A percentile compares a stretch with the other conserved stretches of the same genome.
phyloP scores from a whole-genome alignment of 768 basidiomycete species.

The Xerocomellus dryophilus region DNA sequence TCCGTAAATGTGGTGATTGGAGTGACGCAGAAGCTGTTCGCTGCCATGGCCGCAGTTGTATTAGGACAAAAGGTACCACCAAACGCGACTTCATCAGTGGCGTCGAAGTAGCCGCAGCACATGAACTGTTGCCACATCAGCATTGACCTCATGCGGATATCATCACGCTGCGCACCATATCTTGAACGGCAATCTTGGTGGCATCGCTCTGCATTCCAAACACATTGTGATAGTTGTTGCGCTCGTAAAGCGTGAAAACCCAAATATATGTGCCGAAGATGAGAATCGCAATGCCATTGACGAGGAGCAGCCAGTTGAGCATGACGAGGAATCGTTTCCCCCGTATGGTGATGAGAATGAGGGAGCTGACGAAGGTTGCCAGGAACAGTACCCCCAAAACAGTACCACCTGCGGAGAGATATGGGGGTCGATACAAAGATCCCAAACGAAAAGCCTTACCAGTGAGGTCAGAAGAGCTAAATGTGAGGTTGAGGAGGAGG shows the following conservation, averaged over 20 bases:
- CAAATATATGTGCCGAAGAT: slow-evolving; percentile 73
- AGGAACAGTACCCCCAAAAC: slow-evolving; percentile 65
- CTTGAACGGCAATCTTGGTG: slow-evolving; percentile 61
- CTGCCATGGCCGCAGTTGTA: slow-evolving; percentile 34
- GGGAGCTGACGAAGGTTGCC: slow-evolving; percentile 65
- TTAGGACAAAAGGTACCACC: slow-evolving; percentile 62
- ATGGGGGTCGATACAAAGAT: neutral
- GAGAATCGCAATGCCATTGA: slow-evolving; percentile 58
- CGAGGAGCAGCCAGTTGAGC: slow-evolving; percentile 72
- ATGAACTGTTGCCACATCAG: slow-evolving; percentile 45
- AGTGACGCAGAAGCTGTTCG: slow-evolving; percentile 65
- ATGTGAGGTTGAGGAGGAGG: slow-evolving; percentile 70
- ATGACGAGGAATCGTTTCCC: slow-evolving; percentile 68
- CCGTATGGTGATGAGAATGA: slow-evolving; percentile 66
- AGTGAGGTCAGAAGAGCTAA: slow-evolving; percentile 54
- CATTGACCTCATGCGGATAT: neutral
- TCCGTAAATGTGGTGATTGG: slow-evolving; percentile 68
- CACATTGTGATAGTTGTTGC: slow-evolving; percentile 57
- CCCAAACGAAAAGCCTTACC: slow-evolving; percentile 41
- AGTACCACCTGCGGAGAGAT: slow-evolving; percentile 54
- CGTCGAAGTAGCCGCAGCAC: slow-evolving; percentile 86
- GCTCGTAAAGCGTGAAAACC: slow-evolving; percentile 76
- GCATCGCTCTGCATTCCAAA: slow-evolving; percentile 49
- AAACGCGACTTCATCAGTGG: slow-evolving; percentile 53
- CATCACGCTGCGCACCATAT: slow-evolving; percentile 49